Base-by-base conservation (phyloP, 73 alveolate genomes). In the Blepharisma stoltei region DNA sequence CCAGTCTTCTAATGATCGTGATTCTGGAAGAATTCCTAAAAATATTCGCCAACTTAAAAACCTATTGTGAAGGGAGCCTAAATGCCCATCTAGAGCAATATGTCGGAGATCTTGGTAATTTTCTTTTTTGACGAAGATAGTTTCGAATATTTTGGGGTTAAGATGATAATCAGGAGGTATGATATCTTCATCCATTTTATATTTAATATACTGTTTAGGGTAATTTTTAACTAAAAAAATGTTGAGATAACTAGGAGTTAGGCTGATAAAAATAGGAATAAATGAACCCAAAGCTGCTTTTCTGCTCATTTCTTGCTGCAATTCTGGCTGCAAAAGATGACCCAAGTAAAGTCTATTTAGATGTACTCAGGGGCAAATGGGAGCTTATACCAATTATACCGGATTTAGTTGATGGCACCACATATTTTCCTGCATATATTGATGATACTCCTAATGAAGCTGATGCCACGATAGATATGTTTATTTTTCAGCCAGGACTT, bases 21-120 rank as follows among this genome's bases (percentile, higher is more conserved):
- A 14, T 18, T 25, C 45, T 38, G 73, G 73, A 14, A 60, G 46
- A 14, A 60, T 8, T 14, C 45, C 73, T 20, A 60, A 25, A 60
- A 60, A 60, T 14, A 60, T 38, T 25, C 73, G 14, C 73, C 73
- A 60, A 60, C 73, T 60, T 14, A 60, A 20, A 25, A 60, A 60
- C 46, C 73, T 60, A 38, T 60, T 60, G 37, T 25, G 11, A 20
- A 60, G 14, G 18, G 73, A 60, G 38, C 11, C 49, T 9, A 60
- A 25, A 25, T 60, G 73, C 48, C 73, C 73, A 1, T 60, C 73
- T 18, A 25, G 38, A 18, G 73, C 73, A 20, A 60, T 8, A 60
- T 14, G 37, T 38, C 23, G 37, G 18, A 60, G 23, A 60, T 60
- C 23, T 14, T n/a, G 37, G 41, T 32, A 32, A 14, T n/a, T n/a